These are phyloP conservation scores for Tylopilus sp. DNA, from an alignment of 1,284 basidiomycete species.

Conservation along the genomic window DNA sequence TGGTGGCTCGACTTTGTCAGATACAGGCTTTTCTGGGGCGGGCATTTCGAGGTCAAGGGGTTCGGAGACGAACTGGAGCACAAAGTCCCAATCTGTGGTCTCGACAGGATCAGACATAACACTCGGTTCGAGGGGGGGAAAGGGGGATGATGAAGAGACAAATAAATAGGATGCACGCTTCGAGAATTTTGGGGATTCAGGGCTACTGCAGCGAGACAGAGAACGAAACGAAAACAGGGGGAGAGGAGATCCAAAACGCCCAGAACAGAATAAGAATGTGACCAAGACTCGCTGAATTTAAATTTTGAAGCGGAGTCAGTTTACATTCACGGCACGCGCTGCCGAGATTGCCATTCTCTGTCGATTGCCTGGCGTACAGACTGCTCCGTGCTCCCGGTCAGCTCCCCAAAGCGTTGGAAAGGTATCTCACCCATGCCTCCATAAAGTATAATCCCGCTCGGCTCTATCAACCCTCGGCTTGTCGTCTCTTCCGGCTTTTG, in stretches of 20 bases:
- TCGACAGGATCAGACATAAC: conserved; percentile 38
- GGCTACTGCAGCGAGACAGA: conserved; percentile 1
- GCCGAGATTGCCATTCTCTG: conserved; percentile 5
- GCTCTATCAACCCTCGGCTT: conserved; percentile 11
- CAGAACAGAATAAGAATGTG: conserved; percentile 10
- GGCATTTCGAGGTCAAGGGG: conserved; percentile 43
- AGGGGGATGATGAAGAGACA: neutral
- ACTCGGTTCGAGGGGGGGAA: neutral
- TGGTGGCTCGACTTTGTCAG: conserved; percentile 28
- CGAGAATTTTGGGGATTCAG: neutral
- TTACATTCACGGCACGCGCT: conserved; percentile 9
- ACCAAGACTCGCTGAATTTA: conserved; percentile 18
- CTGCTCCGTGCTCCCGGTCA: neutral
- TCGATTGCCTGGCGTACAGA: conserved; percentile 1
- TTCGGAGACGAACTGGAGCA: conserved; percentile 61
- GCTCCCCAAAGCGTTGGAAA: neutral
- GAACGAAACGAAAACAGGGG: conserved; percentile 22
- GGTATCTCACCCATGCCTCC: conserved; percentile 10
- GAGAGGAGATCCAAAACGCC: conserved; percentile 1
- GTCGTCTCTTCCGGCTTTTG: conserved; percentile 48
- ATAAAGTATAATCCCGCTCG: neutral
- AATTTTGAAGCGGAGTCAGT: conserved; percentile 20
- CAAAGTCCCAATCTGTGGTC: conserved; percentile 55
- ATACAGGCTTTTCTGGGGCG: conserved; percentile 34
- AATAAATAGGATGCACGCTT: neutral